These are phyloP conservation scores for Colletotrichum graminicola DNA, from an alignment of 2,329 filamentous ascomycete species.

Conservation along the genomic window DNA sequence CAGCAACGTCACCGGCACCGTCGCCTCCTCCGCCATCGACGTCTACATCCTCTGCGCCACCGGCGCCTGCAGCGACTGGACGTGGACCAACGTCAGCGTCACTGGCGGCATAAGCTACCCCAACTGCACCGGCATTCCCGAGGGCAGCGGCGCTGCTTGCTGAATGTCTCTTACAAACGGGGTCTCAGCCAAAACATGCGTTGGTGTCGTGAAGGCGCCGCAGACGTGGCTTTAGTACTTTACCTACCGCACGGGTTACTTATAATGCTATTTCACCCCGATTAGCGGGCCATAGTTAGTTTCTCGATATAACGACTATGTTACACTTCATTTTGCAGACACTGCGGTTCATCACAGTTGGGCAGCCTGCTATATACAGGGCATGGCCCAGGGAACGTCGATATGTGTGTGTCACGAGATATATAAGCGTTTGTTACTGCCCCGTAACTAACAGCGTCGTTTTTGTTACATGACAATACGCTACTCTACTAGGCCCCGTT, in stretches of 20 bases:
- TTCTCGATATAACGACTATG: too few species aligned
- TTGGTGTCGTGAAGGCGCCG: too few species aligned
- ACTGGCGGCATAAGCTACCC: constrained; percentile 61
- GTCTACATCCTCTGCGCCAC: constrained; percentile 67
- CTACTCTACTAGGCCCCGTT: neutral
- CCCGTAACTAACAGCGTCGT: too few species aligned
- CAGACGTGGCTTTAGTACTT: too few species aligned
- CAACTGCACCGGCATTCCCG: constrained; percentile 47
- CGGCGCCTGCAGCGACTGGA: constrained; percentile 65
- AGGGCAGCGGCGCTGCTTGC: constrained; percentile 33
- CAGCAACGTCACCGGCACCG: constrained; percentile 57
- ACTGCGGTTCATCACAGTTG: too few species aligned
- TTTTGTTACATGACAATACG: neutral
- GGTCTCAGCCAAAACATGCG: neutral
- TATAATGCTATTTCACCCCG: too few species aligned
- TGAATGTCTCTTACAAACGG: constrained; percentile 14
- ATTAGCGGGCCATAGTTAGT: too few species aligned
- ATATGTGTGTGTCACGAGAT: too few species aligned
- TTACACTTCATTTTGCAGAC: too few species aligned
- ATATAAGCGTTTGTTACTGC: too few species aligned
- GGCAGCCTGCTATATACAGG: neutral
- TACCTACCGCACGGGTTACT: too few species aligned
- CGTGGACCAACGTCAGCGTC: constrained; percentile 61
- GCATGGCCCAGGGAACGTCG: constrained; percentile 11
- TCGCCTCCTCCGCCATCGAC: constrained; percentile 54